phyloP scores from a whole-genome alignment of 208 protist genomes.

The Acanthamoeba healyi region DNA sequence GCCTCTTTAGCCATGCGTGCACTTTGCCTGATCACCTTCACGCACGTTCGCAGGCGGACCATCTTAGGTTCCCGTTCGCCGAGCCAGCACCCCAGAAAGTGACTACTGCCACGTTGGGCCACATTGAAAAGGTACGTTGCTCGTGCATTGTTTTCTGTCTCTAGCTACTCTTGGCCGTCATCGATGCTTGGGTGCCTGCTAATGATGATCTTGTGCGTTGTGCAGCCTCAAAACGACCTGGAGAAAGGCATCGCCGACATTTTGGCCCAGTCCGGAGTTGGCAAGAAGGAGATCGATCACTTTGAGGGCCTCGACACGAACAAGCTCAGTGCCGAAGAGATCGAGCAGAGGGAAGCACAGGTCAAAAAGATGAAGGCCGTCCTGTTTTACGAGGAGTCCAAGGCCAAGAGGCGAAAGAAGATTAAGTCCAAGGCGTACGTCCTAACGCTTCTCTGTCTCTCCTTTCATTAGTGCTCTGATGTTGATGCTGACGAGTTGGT shows the following conservation, averaged over 20 bases:
- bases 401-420: conserved; percentile 74
- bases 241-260: conserved; percentile 72
- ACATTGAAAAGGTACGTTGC: conserved; percentile 23
- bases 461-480: not conserved
- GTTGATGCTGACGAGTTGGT: not conserved
- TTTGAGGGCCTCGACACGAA: conserved; percentile 44
- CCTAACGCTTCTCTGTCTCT: not conserved
- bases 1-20: too few relatives aligned
- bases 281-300: conserved; percentile 20
- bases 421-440: conserved; percentile 75
- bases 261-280: not conserved
- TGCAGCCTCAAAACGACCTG: conserved; percentile 22
- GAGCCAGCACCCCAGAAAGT: not conserved
- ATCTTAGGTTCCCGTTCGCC: conserved; percentile 48
- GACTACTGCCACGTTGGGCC: not conserved
- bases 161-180: too few relatives aligned
- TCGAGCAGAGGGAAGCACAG: conserved; percentile 31
- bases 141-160: too few relatives aligned
- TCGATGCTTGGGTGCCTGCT: too few relatives aligned
- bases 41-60: conserved; percentile 27
- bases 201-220: not conserved
- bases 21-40: not conserved
- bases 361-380: conserved; percentile 74
- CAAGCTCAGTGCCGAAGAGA: conserved; percentile 19
- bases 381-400: conserved; percentile 68